Evolutionary conservation across 1,139 yeast genomes (phyloP).

Genomic region (Zygosaccharomyces pseudobailii): DNA sequence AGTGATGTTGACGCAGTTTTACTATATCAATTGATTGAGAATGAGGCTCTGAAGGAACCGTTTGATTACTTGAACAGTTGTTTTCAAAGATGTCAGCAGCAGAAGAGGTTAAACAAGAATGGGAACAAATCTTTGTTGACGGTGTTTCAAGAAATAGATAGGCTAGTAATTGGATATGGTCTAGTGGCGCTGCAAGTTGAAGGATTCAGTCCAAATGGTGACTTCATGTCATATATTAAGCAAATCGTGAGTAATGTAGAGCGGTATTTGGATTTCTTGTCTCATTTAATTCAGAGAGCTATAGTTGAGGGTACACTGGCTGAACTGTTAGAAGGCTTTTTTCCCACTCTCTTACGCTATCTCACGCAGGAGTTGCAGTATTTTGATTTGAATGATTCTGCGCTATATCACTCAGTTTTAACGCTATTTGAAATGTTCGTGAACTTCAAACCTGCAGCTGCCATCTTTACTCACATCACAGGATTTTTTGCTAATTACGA

Average conservation of each 20-base stretch:
- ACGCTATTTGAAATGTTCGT: slow-evolving; percentile 57
- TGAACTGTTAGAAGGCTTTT: slow-evolving; percentile 54
- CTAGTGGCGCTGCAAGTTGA: slow-evolving; percentile 60
- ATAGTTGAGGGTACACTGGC: slow-evolving; percentile 60
- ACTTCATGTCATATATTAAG: slow-evolving; percentile 25
- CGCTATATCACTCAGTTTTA: slow-evolving; percentile 48
- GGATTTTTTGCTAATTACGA: slow-evolving; percentile 42
- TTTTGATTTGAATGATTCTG: slow-evolving; percentile 43
- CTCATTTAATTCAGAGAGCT: slow-evolving; percentile 54
- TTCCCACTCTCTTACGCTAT: slow-evolving; percentile 42
- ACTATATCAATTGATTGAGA: slow-evolving; percentile 32
- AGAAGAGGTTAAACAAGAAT: slow-evolving; percentile 23
- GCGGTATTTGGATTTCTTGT: slow-evolving; percentile 49
- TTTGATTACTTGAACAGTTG: slow-evolving; percentile 30
- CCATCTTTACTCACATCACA: slow-evolving; percentile 51
- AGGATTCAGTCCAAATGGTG: slow-evolving; percentile 30
- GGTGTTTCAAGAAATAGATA: slow-evolving; percentile 46
- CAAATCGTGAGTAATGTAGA: slow-evolving; percentile 37
- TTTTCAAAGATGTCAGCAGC: slow-evolving; percentile 27
- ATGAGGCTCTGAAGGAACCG: slow-evolving; percentile 21
- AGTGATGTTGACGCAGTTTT: slow-evolving; percentile 30
- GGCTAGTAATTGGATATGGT: slow-evolving; percentile 62
- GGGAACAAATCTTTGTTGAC: slow-evolving; percentile 36
- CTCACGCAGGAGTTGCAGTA: slow-evolving; percentile 18
- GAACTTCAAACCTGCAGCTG: slow-evolving; percentile 57